A percentile compares a stretch with the other conserved stretches of the same genome.
phyloP scores from a whole-genome alignment of 768 basidiomycete species.

The Dioszegia crocea region DNA sequence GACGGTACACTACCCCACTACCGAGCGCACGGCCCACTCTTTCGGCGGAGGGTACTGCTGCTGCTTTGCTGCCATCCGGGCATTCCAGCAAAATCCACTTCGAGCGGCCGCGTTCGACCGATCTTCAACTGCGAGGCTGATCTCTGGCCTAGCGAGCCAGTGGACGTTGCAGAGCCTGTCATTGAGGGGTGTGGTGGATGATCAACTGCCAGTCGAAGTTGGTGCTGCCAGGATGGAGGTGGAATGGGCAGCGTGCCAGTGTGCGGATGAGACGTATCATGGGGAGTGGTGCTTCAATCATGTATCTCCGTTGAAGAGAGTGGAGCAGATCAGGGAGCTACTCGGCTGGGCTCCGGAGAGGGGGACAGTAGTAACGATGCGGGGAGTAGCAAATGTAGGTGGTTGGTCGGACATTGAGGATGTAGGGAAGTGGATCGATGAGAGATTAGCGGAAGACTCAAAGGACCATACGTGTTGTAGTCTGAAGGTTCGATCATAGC shows the following conservation, averaged over 20 bases:
- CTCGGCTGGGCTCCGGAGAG: neutral
- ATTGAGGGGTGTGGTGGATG: neutral
- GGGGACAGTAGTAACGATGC: neutral
- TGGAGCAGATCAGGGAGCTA: neutral
- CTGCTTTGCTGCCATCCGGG: neutral
- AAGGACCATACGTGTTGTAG: neutral
- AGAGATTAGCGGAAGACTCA: neutral
- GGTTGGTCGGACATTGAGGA: neutral
- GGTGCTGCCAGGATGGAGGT: neutral
- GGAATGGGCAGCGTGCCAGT: constrained; percentile 4
- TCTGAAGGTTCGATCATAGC: neutral
- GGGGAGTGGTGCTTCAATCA: constrained; percentile 10
- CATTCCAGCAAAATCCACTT: constrained; percentile 1
- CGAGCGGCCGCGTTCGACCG: constrained; percentile 1
- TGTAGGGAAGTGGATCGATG: neutral
- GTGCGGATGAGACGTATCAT: neutral
- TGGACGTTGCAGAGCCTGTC: neutral
- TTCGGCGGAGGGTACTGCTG: constrained; percentile 4
- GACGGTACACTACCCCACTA: neutral
- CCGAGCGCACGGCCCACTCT: neutral
- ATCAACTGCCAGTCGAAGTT: neutral
- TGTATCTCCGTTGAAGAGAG: neutral
- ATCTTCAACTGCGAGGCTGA: neutral
- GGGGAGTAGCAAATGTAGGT: neutral
- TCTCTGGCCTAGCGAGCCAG: neutral